Evolutionary conservation across 768 basidiomycete species (phyloP), one percentile per base, ranked within the genome.

Genomic region (Amanita thiersii): DNA sequence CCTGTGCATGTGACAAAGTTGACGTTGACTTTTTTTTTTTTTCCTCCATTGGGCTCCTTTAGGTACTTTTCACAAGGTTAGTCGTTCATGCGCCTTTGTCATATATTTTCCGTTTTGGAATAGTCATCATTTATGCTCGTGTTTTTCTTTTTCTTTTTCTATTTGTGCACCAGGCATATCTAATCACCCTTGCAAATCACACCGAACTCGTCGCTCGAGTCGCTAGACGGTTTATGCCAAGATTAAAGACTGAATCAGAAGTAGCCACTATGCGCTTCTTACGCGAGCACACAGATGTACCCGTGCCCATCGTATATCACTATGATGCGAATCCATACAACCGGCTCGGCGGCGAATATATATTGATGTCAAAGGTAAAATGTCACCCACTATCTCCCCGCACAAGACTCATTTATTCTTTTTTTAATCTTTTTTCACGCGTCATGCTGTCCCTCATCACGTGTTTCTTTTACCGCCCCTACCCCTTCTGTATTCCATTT

Each of bases 11-110:
- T 34, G 43, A 38, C 24, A 34, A 31, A 18, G 12, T 14, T 18
- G 40, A 25, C 44, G 30, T 47, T 37, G 34, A 40, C 33, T 46
- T 43, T 38, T 35, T 34, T 15, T 30, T n/a, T n/a, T n/a, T n/a
- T n/a, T n/a, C n/a, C n/a, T n/a, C n/a, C n/a, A n/a, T n/a, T n/a
- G n/a, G 35, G 33, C 38, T 20, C 28, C 24, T 35, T 29, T 45
- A 85, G 86, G 87, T 18, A 89, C 87, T 1, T 90, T 90, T 63
- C 87, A 90, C 59, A 90, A 90, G 66, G 86, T 62, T 59, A 51
- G 45, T 31, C 15, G 26, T 11, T 20, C 15, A 21, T 25, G n/a
- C n/a, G n/a, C n/a, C n/a, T n/a, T 17, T 3, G 9, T 42, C 14
- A 26, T 26, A 43, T 30, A 21, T 12, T 23, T 18, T 9, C 40